Evolutionary conservation across 1,139 yeast genomes (phyloP), one percentile per base, ranked within the genome.

Genomic region (Protomyces arabidopsidicola): DNA sequence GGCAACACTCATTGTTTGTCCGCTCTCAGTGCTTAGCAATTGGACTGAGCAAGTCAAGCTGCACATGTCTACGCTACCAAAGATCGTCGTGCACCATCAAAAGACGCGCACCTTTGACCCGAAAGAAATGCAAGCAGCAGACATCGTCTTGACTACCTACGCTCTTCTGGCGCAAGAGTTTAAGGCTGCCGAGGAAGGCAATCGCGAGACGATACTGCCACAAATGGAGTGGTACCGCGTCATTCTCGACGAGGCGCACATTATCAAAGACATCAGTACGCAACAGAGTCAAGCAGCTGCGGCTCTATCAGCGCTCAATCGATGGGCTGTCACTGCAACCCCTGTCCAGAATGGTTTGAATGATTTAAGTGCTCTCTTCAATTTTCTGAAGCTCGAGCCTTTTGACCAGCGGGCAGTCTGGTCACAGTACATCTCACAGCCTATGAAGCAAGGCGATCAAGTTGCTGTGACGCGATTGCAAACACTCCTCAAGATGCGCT

Each of bases 291-390:
- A 85, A 70, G 88, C 97, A 0, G 81, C 90, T 8, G 84, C 83
- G 36, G 87, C 83, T 45, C 72, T 93, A 31, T 75, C 79, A 35
- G 77, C 85, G 0, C 74, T 72, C 0, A 84, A 82, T 69, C 77
- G 93, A 65, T 85, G 95, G 84, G 87, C 96, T 71, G 77, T 93
- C 53, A 85, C 95, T 3, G 99, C 98, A 70, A 93, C 99, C 0
- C 98, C 98, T 0, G 86, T 95, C 78, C 98, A 95, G 75, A 93
- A 93, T 71, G 82, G 79, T 62, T 82, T 91, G 65, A 87, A 83
- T 53, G 99, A 93, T 70, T 76, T 95, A 50, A 89, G 79, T 72
- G 90, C 97, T 1, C 75, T 90, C 54, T 73, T 93, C 35, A 75
- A 91, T 67, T 93, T 90, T 72, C 76, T 93, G 65, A 77, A 81